Base-by-base conservation (phyloP, 257 asterid genomes). In the Asclepias syriaca region DNA sequence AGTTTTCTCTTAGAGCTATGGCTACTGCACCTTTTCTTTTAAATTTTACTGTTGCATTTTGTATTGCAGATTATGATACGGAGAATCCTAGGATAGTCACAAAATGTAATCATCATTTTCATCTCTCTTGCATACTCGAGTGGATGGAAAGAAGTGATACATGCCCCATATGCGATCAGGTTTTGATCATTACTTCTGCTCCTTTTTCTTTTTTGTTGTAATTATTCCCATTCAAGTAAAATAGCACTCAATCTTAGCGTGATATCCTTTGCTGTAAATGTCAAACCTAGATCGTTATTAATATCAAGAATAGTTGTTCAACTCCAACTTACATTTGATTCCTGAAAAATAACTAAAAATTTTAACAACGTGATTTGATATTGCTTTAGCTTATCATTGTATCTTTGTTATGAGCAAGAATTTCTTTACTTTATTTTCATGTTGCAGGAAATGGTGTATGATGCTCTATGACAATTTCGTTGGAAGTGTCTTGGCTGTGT, bases 61-160 rank as follows among this genome's bases (percentile, higher is more conserved):
- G 13, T 71, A 1, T 78, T 71, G 74, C 94, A 91, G 97, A 86
- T 58, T 91, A 91, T 77, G 87, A 82, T 73, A 79, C 64, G 0
- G 92, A 85, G 65, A 87, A 91, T 77, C 92, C 97, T 39, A 87
- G 84, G 71, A 91, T 89, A 43, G 68, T 72, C 72, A 74, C 97
- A 0, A 85, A 87, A 80, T 91, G 96, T 75, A 83, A 81, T 68
- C 97, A 91, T 81, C 90, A 87, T 80, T 91, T 91, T 81, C 96
- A 91, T 78, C 97, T 91, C 70, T 90, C 96, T 19, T 91, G 96
- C 80, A 87, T 89, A 34, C 93, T 89, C 64, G 95, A 91, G 75
- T 91, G 96, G 96, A 82, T 83, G 92, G 96, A 91, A 82, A 86
- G 96, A 84, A 89, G 95, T 71, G 85, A 84, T 68, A 87, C 82